Base-by-base conservation (phyloP, 225 moss, liverwort and hornwort genomes). In the Bryoerythrophyllum caledonicum region DNA sequence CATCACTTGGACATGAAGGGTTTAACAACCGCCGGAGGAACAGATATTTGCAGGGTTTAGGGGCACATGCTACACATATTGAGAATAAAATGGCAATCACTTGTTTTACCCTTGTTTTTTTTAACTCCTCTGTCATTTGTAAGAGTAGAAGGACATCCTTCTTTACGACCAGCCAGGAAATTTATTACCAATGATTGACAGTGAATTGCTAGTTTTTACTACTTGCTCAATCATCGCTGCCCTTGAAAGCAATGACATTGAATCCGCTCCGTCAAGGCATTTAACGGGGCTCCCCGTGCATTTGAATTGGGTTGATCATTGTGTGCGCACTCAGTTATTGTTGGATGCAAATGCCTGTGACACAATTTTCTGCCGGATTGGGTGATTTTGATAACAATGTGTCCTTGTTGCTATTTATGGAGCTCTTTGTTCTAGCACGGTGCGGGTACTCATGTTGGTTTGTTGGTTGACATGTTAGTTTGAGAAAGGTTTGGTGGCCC, bases 131-230 rank as follows among this genome's bases (percentile, higher is more conserved):
- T 38, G 38, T 38, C 9, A 38, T 38, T 38, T 38, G 34, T 34
- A 6, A 34, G 34, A 3, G 34, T 34, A 5, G 38, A 38, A 38
- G 38, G 38, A 38, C 38, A 38, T 10, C 38, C 38, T 38, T 8
- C 38, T 61, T 46, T 9, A 13, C 60, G 32, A 48, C 27, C 46
- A 32, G 72, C 46, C 60, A 32, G 9, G 17, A 25, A 15, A 17
- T 10, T 56, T 23, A 70, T 38, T 30, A 14, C 30, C 46, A 60
- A 72, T 72, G 46, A 72, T 72, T 72, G 60, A 23, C 60, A 72
- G n/a, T 72, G 30, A 72, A 48, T 60, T 40, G 3, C 1, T 17
- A 4, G 37, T 17, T 55, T 70, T 55, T 38, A 38, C 38, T 38
- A 25, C 38, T 38, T 25, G 2, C 25, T 56, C 70, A 70, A 70